Evolutionary conservation across 345 rosid genomes (phyloP).

Genomic region (Streptanthus diversifolius): DNA sequence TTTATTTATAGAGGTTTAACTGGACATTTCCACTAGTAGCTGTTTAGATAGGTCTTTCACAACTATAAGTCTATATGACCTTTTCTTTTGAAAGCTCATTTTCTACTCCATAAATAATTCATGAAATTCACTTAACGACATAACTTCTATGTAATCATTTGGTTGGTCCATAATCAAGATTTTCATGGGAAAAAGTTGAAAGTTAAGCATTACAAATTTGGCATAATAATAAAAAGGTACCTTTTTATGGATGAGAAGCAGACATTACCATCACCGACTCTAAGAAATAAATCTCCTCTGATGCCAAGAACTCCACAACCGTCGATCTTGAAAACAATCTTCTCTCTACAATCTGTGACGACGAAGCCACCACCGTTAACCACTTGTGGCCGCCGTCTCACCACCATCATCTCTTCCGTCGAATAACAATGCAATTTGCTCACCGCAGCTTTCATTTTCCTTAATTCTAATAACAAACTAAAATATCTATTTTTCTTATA

Average conservation of each 20-base stretch:
- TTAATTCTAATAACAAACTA: conserved; percentile 11
- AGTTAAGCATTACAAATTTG: neutral
- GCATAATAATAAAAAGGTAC: conserved; percentile 25
- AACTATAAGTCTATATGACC: neutral
- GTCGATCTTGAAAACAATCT: conserved; percentile 61
- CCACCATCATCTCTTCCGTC: conserved; percentile 50
- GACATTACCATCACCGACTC: conserved; percentile 48
- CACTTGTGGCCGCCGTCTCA: conserved; percentile 71
- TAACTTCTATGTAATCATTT: neutral
- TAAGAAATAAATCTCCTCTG: conserved; percentile 52
- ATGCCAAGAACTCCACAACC: conserved; percentile 80
- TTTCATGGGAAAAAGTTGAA: neutral
- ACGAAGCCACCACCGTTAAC: conserved; percentile 88
- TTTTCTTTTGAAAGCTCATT: neutral
- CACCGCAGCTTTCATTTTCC: conserved; percentile 38
- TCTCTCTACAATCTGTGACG: conserved; percentile 62
- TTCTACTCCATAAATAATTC: neutral
- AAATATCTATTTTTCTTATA: neutral
- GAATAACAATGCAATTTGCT: conserved; percentile 68
- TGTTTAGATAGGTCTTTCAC: neutral
- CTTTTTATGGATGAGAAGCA: conserved; percentile 77
- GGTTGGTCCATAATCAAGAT: no score
- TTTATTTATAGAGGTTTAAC: no score
- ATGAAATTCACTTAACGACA: neutral
- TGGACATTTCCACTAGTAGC: neutral